Conservation (phyloP, 441 rosid species). For the Erysimum pusillum region DNA sequence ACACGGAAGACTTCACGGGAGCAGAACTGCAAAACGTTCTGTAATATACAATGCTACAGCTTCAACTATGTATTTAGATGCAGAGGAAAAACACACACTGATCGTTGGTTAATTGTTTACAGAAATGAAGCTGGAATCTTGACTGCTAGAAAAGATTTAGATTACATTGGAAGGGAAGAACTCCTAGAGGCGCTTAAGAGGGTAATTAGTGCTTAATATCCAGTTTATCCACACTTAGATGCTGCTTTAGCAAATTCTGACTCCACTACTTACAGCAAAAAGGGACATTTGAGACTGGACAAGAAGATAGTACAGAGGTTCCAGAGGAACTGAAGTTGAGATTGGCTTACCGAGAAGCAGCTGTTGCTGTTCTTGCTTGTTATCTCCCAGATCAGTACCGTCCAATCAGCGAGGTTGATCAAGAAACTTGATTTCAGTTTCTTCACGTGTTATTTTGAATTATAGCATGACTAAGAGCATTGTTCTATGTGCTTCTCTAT, state of each 20-base stretch:
- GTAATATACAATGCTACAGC: constrained; percentile 49
- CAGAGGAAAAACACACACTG: constrained; percentile 28
- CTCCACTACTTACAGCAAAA: constrained; percentile 72
- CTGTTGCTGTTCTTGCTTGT: constrained; percentile 94
- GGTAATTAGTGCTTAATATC: constrained; percentile 55
- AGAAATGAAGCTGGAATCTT: constrained; percentile 99
- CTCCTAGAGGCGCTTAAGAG: constrained; percentile 93
- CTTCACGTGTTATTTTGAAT: constrained; percentile 38
- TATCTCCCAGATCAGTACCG: constrained; percentile 81
- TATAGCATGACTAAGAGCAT: constrained; percentile 29
- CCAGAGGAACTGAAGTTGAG: constrained; percentile 89
- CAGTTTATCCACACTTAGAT: neutral
- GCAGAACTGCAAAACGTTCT: constrained; percentile 98
- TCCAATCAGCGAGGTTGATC: constrained; percentile 80
- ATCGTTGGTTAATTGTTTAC: constrained; percentile 47
- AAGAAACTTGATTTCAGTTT: constrained; percentile 16
- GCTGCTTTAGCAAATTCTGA: constrained; percentile 31
- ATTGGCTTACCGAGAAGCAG: constrained; percentile 95
- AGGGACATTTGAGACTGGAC: constrained; percentile 98
- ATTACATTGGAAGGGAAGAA: constrained; percentile 88
- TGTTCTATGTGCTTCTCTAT: constrained; percentile 42
- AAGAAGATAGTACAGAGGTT: constrained; percentile 88
- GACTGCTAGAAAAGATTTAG: constrained; percentile 96
- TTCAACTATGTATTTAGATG: constrained; percentile 15
- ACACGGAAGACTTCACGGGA: constrained; percentile 91